These are phyloP conservation scores for Phytopythium vexans DNA, from an alignment of 352 stramenopile genomes.

Conservation along the genomic window DNA sequence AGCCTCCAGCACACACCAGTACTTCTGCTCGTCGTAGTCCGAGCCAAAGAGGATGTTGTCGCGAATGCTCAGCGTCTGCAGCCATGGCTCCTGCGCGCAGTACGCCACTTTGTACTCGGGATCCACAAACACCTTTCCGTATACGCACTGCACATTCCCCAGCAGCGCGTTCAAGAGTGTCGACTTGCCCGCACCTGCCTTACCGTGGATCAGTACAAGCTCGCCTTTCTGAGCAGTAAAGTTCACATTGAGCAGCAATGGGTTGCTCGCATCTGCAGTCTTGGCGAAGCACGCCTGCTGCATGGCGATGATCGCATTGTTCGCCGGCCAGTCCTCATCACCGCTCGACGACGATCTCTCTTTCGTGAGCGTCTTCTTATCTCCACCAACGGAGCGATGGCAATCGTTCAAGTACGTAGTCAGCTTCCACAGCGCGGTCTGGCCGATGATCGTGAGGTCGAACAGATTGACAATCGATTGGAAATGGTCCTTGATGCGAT, in stretches of 20 bases:
- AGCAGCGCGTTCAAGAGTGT: slow-evolving; percentile 50
- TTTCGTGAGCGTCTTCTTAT: neutral
- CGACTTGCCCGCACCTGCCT: slow-evolving; percentile 64
- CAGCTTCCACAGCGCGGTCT: slow-evolving; percentile 22
- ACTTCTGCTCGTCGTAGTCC: slow-evolving; percentile 53
- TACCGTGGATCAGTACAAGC: slow-evolving; percentile 55
- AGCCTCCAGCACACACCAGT: slow-evolving; percentile 61
- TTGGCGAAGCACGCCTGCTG: slow-evolving; percentile 43
- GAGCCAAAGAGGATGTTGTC: slow-evolving; percentile 97
- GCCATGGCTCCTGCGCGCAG: slow-evolving; percentile 92
- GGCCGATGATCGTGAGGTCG: slow-evolving; percentile 17
- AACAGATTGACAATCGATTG: slow-evolving; percentile 21
- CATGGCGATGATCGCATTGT: slow-evolving; percentile 30
- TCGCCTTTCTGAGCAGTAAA: slow-evolving; percentile 39
- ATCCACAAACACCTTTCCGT: slow-evolving; percentile 33
- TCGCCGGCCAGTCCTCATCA: neutral
- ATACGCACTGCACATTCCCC: slow-evolving; percentile 37
- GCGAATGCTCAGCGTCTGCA: slow-evolving; percentile 95
- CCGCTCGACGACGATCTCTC: neutral
- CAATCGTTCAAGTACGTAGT: slow-evolving; percentile 15
- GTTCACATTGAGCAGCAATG: slow-evolving; percentile 55
- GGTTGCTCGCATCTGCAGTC: slow-evolving; percentile 17
- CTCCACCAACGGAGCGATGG: neutral
- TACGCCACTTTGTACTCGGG: slow-evolving; percentile 57
- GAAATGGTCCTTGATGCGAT: slow-evolving; percentile 28